Base-by-base conservation (phyloP, 352 stramenopile species). In the Pythium dissimile region DNA sequence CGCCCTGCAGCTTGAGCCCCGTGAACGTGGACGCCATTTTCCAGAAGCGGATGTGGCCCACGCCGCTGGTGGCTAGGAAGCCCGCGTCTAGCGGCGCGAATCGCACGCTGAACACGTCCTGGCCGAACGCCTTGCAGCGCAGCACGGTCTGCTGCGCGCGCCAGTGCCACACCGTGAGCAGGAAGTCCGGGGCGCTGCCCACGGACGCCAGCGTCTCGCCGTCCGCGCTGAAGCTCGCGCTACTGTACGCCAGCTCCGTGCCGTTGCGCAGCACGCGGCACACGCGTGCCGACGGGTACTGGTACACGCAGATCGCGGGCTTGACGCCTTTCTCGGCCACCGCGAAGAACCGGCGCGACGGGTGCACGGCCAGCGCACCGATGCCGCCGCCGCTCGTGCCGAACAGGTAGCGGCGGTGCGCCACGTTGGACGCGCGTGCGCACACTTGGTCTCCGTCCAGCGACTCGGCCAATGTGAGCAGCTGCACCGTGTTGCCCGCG, bases 21-120 rank as follows among this genome's bases (percentile, higher is more conserved):
- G 94, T 98, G 59, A 98, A 98, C 27, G 94, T 98, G n/a, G 77
- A 77, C 28, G 94, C 91, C 89, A 98, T 98, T 56, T 94, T 93
- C 94, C 94, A 98, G 64, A 98, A 97, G 3, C 94, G 89, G 59
- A 98, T 97, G 64, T 98, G 94, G 2, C 92, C 92, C 2, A 95
- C 89, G 41, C 93, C 94, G 39, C 84, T 96, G 0, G 94, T 98
- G 10, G 87, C 93, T 21, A 98, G 75, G 51, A 95, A 92, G 8
- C 90, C 90, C n/a, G 76, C 86, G 62, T 97, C 87, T 13, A 73
- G 73, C 4, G 82, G 84, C 3, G 87, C 88, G 59, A 98, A 98
- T 15, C 75, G 71, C 27, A 98, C 92, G 58, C 77, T 93, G 64
- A 90, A 97, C 5, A 98, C 86, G 20, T 98, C 92, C 64, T 98